Evolutionary conservation across 225 moss, liverwort and hornwort genomes (phyloP), one percentile per base, ranked within the genome.

Genomic region (Marchantia paleacea): DNA sequence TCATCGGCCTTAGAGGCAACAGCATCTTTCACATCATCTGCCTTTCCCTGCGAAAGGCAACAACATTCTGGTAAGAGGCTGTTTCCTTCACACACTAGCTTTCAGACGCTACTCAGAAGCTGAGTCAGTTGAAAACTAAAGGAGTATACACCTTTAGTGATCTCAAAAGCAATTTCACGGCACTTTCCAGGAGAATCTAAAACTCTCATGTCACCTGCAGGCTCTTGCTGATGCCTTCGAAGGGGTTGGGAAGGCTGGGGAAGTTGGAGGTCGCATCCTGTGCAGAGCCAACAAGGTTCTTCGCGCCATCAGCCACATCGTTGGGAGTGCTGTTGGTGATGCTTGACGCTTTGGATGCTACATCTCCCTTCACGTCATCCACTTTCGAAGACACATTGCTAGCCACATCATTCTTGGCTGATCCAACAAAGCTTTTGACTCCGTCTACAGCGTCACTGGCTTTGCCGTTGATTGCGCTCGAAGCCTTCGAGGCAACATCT

Each of bases 231-330:
- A 70, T 13, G 28, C 62, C 62, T 16, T 79, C 79, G 19, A 79
- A 79, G 8, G 50, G 24, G 18, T 72, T 69, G 10, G 84, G 84
- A 60, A 39, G 0, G 10, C 15, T 64, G 0, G 87, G 80, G 62
- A 82, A 19, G 24, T 15, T 67, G 8, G 94, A 89, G 0, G 83
- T 52, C 0, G 81, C 88, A 2, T 85, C 83, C 80, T 87, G 81
- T 0, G 81, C 87, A 10, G 85, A 24, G 0, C 84, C 76, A 0
- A 83, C 48, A 0, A 68, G 82, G 3, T 31, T 47, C 60, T 85
- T 86, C 0, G 80, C 91, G 8, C 91, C 87, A 0, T 79, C 57
- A 0, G 87, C 25, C 0, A 90, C 86, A 0, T 88, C 84, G 5
- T 76, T 11, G 0, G 91, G 84, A 4, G 20, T 9, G 71, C 87